Evolutionary conservation across 257 asterid genomes (phyloP), one percentile per base, ranked within the genome.

Genomic region (Coffea eugenioides): DNA sequence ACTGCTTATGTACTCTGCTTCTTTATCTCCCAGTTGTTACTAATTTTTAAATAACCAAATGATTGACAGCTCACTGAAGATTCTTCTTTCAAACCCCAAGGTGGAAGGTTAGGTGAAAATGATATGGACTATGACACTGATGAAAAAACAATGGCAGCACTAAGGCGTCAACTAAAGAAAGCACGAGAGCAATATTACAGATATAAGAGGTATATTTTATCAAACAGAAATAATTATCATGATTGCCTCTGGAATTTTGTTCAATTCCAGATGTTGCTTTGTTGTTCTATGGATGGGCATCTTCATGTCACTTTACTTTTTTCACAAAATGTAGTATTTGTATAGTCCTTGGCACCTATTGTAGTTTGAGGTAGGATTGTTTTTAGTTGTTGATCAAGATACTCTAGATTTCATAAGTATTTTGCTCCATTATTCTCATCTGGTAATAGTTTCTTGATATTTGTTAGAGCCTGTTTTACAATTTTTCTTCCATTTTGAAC

Each of bases 91-190:
- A 92, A 90, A 85, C 97, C 94, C 9, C 94, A 91, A 90, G 97
- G 97, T 56, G 94, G 97, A 41, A 90, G 83, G 74, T 84, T 91
- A 52, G 95, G 97, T 75, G 94, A 88, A 90, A 89, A 83, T 84
- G 97, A 92, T 76, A 90, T 91, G 97, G 97, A 91, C 77, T 92
- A 91, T 77, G 96, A 92, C 84, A 87, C 94, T 82, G 97, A 92
- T 86, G 84, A 76, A 69, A 92, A 91, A 85, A 77, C 90, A 85
- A 92, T 92, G 97, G 97, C 96, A 9, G 76, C 85, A 80, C 94
- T 92, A 77, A 90, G 97, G 77, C 94, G 96, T 51, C 90, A 89
- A 46, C 90, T 92, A 76, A 82, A 81, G 85, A 90, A 59, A 88
- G 92, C 97, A 83, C 87, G 90, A 82, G 94, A 84, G 82, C 84